Evolutionary conservation across 371 early-diverging fungal species (phyloP).

Genomic region (Mortierella sp.): DNA sequence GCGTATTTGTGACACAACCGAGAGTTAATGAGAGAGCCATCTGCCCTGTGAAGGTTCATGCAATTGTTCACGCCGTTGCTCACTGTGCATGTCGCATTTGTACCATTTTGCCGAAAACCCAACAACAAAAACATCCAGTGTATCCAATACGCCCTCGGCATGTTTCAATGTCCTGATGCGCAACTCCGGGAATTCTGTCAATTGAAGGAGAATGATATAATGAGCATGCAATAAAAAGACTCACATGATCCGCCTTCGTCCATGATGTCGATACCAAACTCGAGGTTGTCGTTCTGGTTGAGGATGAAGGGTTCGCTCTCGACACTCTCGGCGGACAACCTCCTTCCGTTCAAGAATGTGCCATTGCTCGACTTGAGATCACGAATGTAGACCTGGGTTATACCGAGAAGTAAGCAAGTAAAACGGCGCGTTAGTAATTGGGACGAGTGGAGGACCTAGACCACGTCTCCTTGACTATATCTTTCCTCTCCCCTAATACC

Average conservation of each 20-base stretch:
- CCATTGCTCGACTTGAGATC: slow-evolving; percentile 91
- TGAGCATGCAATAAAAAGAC: neutral
- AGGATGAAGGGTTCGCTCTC: slow-evolving; percentile 76
- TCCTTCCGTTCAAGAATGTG: slow-evolving; percentile 85
- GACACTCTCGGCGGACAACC: slow-evolving; percentile 79
- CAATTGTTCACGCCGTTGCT: slow-evolving; percentile 6
- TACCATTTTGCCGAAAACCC: neutral
- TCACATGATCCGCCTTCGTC: slow-evolving; percentile 68
- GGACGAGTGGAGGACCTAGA: neutral
- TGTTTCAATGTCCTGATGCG: too few relatives aligned
- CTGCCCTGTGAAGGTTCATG: neutral
- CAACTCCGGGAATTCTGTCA: neutral
- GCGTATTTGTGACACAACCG: neutral
- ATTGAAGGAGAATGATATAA: too few relatives aligned
- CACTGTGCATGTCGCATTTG: neutral
- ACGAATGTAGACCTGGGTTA: slow-evolving; percentile 73
- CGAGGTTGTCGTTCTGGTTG: slow-evolving; percentile 75
- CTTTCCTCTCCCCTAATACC: neutral
- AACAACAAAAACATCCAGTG: too few relatives aligned
- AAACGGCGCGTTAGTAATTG: neutral
- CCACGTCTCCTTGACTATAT: neutral
- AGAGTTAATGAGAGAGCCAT: neutral
- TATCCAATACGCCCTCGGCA: too few relatives aligned
- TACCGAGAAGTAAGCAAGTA: neutral
- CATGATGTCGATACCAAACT: slow-evolving; percentile 91